Evolutionary conservation across 305 asterid species (phyloP).

Genomic region (Fraxinus baroniana): DNA sequence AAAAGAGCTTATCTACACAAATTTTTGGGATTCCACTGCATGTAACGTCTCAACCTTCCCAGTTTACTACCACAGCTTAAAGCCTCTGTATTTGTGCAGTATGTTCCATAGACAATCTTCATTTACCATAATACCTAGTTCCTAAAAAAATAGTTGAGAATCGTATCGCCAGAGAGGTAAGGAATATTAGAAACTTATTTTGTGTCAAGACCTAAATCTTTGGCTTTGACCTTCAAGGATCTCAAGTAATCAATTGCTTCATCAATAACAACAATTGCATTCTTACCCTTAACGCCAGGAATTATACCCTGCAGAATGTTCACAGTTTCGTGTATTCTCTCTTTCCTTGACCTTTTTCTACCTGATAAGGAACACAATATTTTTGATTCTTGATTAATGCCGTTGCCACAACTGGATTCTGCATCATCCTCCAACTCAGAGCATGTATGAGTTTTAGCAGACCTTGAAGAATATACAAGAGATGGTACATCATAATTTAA

Average conservation of each 20-base stretch:
- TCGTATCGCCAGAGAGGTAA: background rate
- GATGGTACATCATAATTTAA: slow-evolving; percentile 32
- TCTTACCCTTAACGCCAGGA: slow-evolving; percentile 62
- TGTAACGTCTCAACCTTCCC: background rate
- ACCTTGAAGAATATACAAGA: slow-evolving; percentile 21
- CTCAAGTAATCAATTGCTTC: slow-evolving; percentile 73
- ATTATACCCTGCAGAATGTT: slow-evolving; percentile 56
- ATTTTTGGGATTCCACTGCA: background rate
- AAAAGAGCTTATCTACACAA: slow-evolving; percentile 5
- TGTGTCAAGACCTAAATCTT: slow-evolving; percentile 59
- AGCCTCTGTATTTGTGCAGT: background rate
- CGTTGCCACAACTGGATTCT: slow-evolving; percentile 55
- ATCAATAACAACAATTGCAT: slow-evolving; percentile 58
- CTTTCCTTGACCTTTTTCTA: slow-evolving; percentile 53
- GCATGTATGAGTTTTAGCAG: slow-evolving; percentile 29
- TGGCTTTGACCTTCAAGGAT: slow-evolving; percentile 62
- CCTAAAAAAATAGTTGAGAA: background rate
- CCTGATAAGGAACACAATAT: slow-evolving; percentile 29
- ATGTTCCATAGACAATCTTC: background rate
- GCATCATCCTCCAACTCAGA: slow-evolving; percentile 62
- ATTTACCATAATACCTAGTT: slow-evolving; percentile 7
- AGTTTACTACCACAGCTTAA: background rate
- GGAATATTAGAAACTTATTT: slow-evolving; percentile 27
- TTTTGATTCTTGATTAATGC: slow-evolving; percentile 23
- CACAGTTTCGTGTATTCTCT: slow-evolving; percentile 50